Base-by-base conservation (phyloP, 2,329 filamentous ascomycete species). In the Reticulascus tulasneorum region DNA sequence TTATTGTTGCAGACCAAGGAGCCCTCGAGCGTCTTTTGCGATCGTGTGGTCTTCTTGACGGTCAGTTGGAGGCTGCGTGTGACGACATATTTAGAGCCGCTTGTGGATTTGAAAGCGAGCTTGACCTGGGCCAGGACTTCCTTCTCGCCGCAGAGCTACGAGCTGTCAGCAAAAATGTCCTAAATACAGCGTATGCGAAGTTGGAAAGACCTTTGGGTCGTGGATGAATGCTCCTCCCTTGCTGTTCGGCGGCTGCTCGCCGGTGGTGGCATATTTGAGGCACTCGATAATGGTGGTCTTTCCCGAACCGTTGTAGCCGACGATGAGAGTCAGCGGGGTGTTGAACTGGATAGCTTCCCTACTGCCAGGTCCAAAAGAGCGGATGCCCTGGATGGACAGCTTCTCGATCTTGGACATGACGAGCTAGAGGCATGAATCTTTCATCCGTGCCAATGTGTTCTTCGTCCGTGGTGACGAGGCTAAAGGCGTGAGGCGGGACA, bases 231-330 rank as follows among this genome's bases (percentile, higher is more conserved):
- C 90, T 21, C 89, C 90, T 19, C 85, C 84, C 49, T 82, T 85
- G 67, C 83, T 90, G 68, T 96, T 95, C 21, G 93, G 88, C 2
- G 93, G 93, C 30, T 94, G 76, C 53, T 94, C 86, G 38, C 93
- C 94, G 7, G 90, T 96, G 13, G 94, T 96, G 34, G 87, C 90
- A 79, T 96, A 98, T 58, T 96, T 96, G 54, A 98, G 84, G 59
- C 89, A 94, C 63, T 98, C 93, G 63, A 98, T 98, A 56, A 98
- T 95, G 39, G 93, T 97, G 9, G 93, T 98, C 68, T 98, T 98
- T 44, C 93, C 93, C 1, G 91, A 97, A 37, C 93, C 93, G 67
- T 98, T 98, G 63, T 89, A 87, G 40, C 93, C 93, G 40, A 98
- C 94, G 49, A 98, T 98, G 44, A 98, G 75, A 10, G 93, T 98